Evolutionary conservation across 768 basidiomycete genomes (phyloP), one percentile per base, ranked within the genome.

Genomic region (Pleurotus ostreatus): DNA sequence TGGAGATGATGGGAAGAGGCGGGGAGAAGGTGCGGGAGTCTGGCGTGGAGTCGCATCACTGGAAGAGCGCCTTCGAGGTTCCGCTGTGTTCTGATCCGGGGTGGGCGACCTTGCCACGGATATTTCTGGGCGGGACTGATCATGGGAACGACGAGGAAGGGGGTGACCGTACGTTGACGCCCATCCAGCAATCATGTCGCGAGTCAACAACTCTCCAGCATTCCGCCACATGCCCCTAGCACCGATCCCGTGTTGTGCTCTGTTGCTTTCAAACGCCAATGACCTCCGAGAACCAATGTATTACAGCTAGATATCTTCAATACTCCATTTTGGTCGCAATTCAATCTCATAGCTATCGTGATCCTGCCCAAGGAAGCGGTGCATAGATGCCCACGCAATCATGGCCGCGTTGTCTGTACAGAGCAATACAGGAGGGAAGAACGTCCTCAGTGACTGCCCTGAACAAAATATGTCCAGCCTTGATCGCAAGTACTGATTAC

Each of bases 321-420:
- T 81, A 51, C 78, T 82, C 95, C 95, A 98, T 66, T 86, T 88
- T 13, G 89, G 72, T 30, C 78, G 73, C 5, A 87, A 71, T 18
- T 79, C 78, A 12, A 89, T 75, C 20, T 77, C 73, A 60, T 86
- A 92, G 6, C 79, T 73, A 62, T 88, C 88, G 44, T 78, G 70
- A 56, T 87, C 84, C 3, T 73, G 74, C 0, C 72, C 73, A 22
- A 88, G 75, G 59, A 97, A 89, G 11, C 94, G 83, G 62, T 86
- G 73, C 80, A 95, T 88, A 0, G 91, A 86, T 3, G 94, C 89
- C 90, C 89, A 96, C 2, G 82, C 96, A 61, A 98, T 91, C 96
- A 98, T 98, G 7, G 83, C 95, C 0, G 96, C 96, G 68, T 98
- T 98, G 64, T 98, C 96, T 95, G 60, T 96, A 65, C 94, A 98